Base-by-base conservation (phyloP, 2,329 filamentous ascomycete genomes). In the Thermoascus crustaceus region DNA sequence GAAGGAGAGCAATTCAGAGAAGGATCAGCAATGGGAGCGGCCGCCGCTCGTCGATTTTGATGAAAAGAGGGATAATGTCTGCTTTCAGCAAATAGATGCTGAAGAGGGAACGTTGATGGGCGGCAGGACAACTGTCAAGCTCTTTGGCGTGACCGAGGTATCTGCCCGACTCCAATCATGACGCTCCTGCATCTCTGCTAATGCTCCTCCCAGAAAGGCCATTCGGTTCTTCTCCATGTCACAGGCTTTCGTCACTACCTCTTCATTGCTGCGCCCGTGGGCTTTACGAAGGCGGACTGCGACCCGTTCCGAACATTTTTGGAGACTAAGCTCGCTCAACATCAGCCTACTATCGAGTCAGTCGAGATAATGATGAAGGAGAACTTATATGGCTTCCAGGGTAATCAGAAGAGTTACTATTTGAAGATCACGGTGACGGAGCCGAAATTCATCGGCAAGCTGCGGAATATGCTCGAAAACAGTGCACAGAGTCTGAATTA, bases 241-340 rank as follows among this genome's bases (percentile, higher is more conserved):
- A 94, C 85, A 10, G 85, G 87, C 54, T 98, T 98, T 63, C 81
- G 86, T 48, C 91, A 98, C 59, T 98, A 98, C 57, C 77, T 98
- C 37, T 98, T 94, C 53, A 78, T 96, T 30, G 82, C 85, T 7
- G 91, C 93, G 0, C 91, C 91, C 0, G 68, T 88, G 6, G 75
- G 77, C 17, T 98, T 98, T 59, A 76, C 76, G 18, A 77, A 78
- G 30, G 72, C 78, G 26, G 87, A 98, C 55, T 87, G 86, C 58
- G 72, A 79, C 10, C 67, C 75, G 0, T 98, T 83, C 69, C 84
- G 82, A 55, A 69, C 76, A 3, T 96, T 78, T 53, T 75, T 98
- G 21, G 88, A 98, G 52, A 71, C 74, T 4, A 79, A 84, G 54
- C 61, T 94, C 32, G 82, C 78, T n/a, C 75, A 83, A 46, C 74